Percentiles rank a stretch among this genome's conserved stretches.
Evolutionary conservation across 2,329 filamentous ascomycete genomes (phyloP).

Genomic region (Cercospora brassicicola): DNA sequence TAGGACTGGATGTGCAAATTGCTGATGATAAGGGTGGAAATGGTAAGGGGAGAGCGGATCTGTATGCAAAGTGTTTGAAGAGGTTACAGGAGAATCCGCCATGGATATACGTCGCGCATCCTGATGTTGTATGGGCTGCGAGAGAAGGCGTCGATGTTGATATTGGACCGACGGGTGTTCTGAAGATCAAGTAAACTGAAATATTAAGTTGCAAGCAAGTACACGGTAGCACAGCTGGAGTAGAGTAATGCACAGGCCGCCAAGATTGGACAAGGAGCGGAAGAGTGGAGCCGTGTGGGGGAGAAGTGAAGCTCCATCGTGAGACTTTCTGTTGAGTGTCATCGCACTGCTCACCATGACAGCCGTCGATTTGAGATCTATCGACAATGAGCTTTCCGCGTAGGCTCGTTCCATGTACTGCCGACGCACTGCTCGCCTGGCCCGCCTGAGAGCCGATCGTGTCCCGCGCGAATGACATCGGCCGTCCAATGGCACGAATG

Average conservation of each 20-base stretch:
- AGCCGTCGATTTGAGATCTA: background rate
- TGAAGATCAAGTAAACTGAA: background rate
- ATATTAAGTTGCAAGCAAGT: too few relatives aligned
- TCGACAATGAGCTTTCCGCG: background rate
- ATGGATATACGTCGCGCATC: slow-evolving; percentile 16
- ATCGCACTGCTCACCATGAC: background rate
- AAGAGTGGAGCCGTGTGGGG: background rate
- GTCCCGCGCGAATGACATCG: background rate
- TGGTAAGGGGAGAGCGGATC: background rate
- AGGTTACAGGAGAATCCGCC: slow-evolving; percentile 16
- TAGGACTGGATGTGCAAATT: background rate
- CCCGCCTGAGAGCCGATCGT: background rate
- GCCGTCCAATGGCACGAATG: background rate
- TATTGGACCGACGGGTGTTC: slow-evolving; percentile 7
- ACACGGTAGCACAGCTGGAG: background rate
- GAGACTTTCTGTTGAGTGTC: background rate
- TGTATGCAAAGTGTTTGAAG: slow-evolving; percentile 12
- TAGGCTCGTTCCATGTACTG: background rate
- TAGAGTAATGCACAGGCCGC: background rate
- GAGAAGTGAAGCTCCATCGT: background rate
- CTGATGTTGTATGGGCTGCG: slow-evolving; percentile 16
- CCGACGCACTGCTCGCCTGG: background rate
- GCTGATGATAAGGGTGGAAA: background rate
- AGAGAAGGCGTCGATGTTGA: slow-evolving; percentile 2
- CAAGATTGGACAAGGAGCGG: background rate